Base-by-base conservation (phyloP, 176 grass and related monocot genomes). In the Phoenix roebelenii region DNA sequence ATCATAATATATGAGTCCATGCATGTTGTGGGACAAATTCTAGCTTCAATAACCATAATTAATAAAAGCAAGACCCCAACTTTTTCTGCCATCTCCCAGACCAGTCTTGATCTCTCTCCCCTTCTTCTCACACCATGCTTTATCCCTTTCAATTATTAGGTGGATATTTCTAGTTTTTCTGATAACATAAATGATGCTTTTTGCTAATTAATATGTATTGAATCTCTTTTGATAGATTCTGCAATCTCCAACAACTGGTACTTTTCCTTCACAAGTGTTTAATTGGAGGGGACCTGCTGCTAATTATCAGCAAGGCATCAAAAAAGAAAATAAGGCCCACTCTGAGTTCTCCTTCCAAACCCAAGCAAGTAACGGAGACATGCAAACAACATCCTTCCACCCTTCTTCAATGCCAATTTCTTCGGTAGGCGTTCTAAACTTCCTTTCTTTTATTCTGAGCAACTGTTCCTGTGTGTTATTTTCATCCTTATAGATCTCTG, bases 331-430 rank as follows among this genome's bases (percentile, higher is more conserved):
- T 25, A 52, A 53, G 17, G 25, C 53, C 52, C 23, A 19, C 48
- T 20, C 28, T 5, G 77, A 73, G 0, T 79, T 73, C 52, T 79
- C 77, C 24, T 79, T 79, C 28, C 26, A 56, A 29, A 71, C 76
- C 25, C 58, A 65, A 57, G 23, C 24, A 53, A 39, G 53, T 55
- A 14, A 24, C 35, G 44, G 59, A 61, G 14, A 25, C 50, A 15
- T 16, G 22, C 77, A 73, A 25, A 19, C 69, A 25, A 51, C 39
- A 65, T 56, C 69, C 23, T 65, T 72, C 51, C 53, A 54, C 10
- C 63, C 51, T 57, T 79, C 67, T 72, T 65, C 67, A 2, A 25
- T 48, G 18, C 44, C 59, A 54, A 63, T 23, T 49, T 60, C 58
- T 26, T 77, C 25, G 25, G 58, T 55, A 63, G 2, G 4, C 35